These are phyloP conservation scores for Emmonsiellopsis sp. DNA, from an alignment of 2,329 filamentous ascomycete genomes.

Conservation along the genomic window DNA sequence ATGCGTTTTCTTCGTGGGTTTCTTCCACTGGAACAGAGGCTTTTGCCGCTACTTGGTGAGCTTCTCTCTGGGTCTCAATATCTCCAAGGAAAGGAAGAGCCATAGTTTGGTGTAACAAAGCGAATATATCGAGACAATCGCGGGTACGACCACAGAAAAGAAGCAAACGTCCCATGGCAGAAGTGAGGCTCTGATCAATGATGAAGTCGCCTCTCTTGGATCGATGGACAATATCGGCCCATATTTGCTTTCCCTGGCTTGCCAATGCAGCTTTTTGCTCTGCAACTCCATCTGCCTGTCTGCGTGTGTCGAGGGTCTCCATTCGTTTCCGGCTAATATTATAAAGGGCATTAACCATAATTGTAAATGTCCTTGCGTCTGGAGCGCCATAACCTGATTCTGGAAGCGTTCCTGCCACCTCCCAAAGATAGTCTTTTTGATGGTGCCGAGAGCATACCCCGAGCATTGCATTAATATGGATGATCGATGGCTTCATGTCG, in stretches of 20 bases:
- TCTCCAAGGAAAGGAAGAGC: conserved; percentile 45
- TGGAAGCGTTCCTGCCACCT: conserved; percentile 63
- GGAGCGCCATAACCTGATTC: conserved; percentile 54
- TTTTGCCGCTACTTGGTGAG: neutral
- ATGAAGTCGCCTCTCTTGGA: conserved; percentile 64
- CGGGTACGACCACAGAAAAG: conserved; percentile 50
- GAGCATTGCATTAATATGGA: conserved; percentile 83
- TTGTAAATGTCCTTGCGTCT: conserved; percentile 68
- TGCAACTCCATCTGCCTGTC: conserved; percentile 20
- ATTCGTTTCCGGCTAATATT: conserved; percentile 26
- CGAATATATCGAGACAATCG: conserved; percentile 64
- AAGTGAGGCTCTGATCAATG: conserved; percentile 71
- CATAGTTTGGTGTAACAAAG: conserved; percentile 74
- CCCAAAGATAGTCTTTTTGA: conserved; percentile 75
- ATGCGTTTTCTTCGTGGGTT: neutral
- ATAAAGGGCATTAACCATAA: conserved; percentile 69
- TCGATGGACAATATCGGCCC: conserved; percentile 67
- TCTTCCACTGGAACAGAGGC: neutral
- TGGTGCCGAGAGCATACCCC: conserved; percentile 65
- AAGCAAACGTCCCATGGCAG: conserved; percentile 72
- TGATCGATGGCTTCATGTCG: conserved; percentile 60
- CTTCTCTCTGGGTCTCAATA: conserved; percentile 8
- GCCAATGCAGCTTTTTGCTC: conserved; percentile 37
- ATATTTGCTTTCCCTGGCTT: conserved; percentile 62
- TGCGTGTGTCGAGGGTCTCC: conserved; percentile 22